phyloP scores from a whole-genome alignment of 495 filamentous ascomycete species.

The Penicillium paxilli region DNA sequence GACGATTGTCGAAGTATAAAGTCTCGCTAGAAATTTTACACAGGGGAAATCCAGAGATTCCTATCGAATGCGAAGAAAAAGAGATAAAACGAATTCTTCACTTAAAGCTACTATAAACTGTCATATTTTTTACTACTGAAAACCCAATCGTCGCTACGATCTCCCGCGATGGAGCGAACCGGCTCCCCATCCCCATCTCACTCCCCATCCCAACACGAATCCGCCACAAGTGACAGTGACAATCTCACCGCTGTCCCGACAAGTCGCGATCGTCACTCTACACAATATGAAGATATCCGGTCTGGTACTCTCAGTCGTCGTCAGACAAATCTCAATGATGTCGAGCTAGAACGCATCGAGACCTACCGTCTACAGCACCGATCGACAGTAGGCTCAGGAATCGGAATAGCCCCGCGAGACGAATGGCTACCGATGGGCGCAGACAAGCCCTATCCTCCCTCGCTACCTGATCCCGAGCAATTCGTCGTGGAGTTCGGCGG shows the following conservation, averaged over 20 bases:
- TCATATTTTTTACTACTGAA: not conserved
- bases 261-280: not conserved
- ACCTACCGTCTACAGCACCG: constrained; percentile 33
- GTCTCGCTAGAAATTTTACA: not conserved
- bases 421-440: constrained; percentile 38
- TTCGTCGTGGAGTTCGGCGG: constrained; percentile 57
- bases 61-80: not conserved
- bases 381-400: constrained; percentile 34
- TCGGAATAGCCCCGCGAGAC: constrained; percentile 17
- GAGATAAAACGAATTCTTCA: not conserved
- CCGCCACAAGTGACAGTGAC: constrained; percentile 9
- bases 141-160: not conserved
- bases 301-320: constrained; percentile 20
- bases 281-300: not conserved
- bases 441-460: constrained; percentile 45
- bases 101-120: not conserved
- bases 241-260: constrained; percentile 6
- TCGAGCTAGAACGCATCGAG: constrained; percentile 36
- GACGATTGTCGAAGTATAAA: constrained; percentile 2
- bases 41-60: too few species aligned
- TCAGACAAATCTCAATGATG: constrained; percentile 21
- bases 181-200: not conserved
- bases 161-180: constrained; percentile 9
- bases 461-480: constrained; percentile 44
- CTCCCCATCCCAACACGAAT: not conserved